Conservation (phyloP, 805 yeast genomes). For the Cyberlindnera suaveolens region DNA sequence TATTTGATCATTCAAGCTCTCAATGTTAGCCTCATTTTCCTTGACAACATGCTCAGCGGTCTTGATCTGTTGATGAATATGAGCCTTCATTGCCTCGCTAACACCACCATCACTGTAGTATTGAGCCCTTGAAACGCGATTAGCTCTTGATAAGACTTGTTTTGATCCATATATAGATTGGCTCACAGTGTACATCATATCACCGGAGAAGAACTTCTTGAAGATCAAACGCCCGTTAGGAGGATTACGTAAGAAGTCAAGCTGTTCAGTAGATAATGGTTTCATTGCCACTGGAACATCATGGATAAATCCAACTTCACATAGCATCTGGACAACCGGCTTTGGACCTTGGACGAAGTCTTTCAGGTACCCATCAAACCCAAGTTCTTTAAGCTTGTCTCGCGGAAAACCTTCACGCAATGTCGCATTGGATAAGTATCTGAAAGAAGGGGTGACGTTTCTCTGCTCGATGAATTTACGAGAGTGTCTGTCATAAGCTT, state of each 20-base stretch:
- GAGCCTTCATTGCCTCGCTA: conserved; percentile 14
- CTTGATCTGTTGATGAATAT: conserved; percentile 10
- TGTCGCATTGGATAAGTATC: conserved; percentile 33
- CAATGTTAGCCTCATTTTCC: conserved; percentile 7
- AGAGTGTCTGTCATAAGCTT: conserved; percentile 43
- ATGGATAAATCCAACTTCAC: conserved; percentile 44
- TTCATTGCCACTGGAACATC: conserved; percentile 55
- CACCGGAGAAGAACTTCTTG: conserved; percentile 55
- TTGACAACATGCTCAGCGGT: conserved; percentile 8
- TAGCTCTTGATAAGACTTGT: conserved; percentile 31
- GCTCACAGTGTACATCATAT: conserved; percentile 41
- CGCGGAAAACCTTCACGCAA: conserved; percentile 22
- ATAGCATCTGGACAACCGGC: conserved; percentile 66
- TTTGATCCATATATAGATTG: conserved; percentile 60
- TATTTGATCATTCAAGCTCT: conserved; percentile 2
- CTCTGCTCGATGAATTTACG: conserved; percentile 33
- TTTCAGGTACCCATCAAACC: conserved; percentile 75
- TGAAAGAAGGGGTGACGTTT: conserved; percentile 44
- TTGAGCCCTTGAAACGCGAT: conserved; percentile 3
- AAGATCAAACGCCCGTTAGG: conserved; percentile 40
- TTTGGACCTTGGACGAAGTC: conserved; percentile 73
- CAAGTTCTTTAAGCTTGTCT: conserved; percentile 38
- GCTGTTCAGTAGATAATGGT: conserved; percentile 37
- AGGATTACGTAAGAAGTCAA: conserved; percentile 29
- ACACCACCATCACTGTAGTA: conserved; percentile 18